A percentile compares a stretch with the other conserved stretches of the same genome.
Evolutionary conservation across 495 filamentous ascomycete species (phyloP).

Genomic region (Daldinia vernicosa): DNA sequence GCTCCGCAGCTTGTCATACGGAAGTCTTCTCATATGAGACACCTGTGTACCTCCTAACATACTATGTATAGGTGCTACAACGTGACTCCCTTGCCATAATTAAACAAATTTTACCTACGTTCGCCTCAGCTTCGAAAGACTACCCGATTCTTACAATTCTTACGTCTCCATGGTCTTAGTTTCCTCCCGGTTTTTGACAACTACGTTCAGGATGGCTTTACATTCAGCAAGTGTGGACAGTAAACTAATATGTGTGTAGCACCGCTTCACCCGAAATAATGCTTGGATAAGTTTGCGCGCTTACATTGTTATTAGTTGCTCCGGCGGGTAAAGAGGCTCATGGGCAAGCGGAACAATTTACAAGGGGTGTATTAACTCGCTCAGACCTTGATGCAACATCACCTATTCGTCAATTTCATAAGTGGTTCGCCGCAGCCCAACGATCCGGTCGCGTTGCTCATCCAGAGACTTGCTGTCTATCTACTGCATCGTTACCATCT

Average conservation of each 20-base stretch:
- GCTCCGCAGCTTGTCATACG: constrained; percentile 22
- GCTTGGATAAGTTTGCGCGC: background rate
- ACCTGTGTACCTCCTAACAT: too few species aligned
- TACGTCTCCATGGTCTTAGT: constrained; percentile 32
- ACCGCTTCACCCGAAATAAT: constrained; percentile 26
- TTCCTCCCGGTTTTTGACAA: constrained; percentile 28
- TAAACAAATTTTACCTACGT: background rate
- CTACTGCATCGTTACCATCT: constrained; percentile 85
- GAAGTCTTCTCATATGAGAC: constrained; percentile 11
- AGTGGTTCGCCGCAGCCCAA: constrained; percentile 82
- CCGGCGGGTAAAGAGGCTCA: constrained; percentile 50
- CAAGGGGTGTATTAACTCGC: constrained; percentile 62
- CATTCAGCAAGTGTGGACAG: constrained; percentile 51
- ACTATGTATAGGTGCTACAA: constrained; percentile 2
- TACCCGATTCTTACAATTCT: background rate
- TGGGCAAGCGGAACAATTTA: constrained; percentile 70
- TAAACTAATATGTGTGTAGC: constrained; percentile 64
- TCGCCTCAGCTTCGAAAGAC: background rate
- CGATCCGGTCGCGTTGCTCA: constrained; percentile 65
- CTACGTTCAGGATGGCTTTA: constrained; percentile 55
- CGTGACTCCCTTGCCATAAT: constrained; percentile 11
- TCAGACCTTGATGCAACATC: constrained; percentile 60
- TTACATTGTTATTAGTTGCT: constrained; percentile 43
- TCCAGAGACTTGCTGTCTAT: constrained; percentile 78
- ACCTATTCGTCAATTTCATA: constrained; percentile 84